Evolutionary conservation across 768 basidiomycete species (phyloP).

Genomic region (Hydnomerulius pinastri): DNA sequence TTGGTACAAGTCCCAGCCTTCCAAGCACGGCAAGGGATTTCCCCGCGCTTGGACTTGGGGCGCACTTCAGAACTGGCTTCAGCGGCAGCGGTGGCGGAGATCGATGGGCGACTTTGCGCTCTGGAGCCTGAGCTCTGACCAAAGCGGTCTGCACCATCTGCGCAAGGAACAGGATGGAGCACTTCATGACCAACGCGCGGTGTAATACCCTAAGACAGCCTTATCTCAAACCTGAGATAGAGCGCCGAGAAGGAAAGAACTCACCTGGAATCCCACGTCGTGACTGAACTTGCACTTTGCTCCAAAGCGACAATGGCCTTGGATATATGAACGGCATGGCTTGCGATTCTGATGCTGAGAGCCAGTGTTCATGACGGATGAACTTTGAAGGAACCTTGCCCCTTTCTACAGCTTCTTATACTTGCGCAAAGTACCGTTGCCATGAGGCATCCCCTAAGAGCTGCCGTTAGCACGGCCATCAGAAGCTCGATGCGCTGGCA

Average conservation of each 20-base stretch:
- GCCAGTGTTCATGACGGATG: conserved; percentile 10
- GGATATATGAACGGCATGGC: conserved; percentile 21
- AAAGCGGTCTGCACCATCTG: not conserved
- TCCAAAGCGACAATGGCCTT: conserved; percentile 31
- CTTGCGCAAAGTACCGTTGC: not conserved
- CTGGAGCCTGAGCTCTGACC: not conserved
- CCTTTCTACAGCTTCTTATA: conserved; percentile 1
- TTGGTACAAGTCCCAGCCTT: conserved; percentile 39
- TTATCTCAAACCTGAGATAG: not conserved
- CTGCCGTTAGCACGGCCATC: not conserved
- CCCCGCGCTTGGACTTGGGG: conserved; percentile 23
- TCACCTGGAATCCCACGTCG: conserved; percentile 10
- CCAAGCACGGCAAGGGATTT: conserved; percentile 33
- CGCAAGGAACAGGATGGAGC: not conserved
- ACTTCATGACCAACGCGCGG: not conserved
- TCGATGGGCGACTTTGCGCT: not conserved
- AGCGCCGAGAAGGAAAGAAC: not conserved
- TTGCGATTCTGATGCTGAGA: conserved; percentile 1
- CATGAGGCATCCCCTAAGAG: not conserved
- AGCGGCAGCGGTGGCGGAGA: not conserved
- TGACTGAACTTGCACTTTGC: conserved; percentile 28
- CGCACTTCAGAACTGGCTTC: conserved; percentile 14
- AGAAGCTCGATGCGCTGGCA: too few species aligned
- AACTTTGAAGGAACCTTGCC: not conserved
- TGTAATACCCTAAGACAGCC: conserved; percentile 1